Percentiles rank a stretch among this genome's conserved stretches.
Conservation (phyloP, 305 asterid genomes). For the Fraxinus platypoda region DNA sequence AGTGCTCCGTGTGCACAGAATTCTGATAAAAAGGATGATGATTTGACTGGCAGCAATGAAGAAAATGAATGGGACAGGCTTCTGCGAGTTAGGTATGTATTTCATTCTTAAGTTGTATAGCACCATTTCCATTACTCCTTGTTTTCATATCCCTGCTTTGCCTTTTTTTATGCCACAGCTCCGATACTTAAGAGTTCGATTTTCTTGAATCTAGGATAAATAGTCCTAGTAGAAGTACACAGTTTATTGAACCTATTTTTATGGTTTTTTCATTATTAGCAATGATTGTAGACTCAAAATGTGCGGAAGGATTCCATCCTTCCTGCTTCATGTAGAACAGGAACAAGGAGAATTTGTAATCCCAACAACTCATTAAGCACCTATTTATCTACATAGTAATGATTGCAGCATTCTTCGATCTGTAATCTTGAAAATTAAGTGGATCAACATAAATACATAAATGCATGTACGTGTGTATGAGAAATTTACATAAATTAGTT, state of each 20-base stretch:
- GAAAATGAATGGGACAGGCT: conserved; percentile 97
- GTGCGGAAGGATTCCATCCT: background rate
- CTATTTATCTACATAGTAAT: background rate
- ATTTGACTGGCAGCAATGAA: conserved; percentile 46
- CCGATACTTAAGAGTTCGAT: background rate
- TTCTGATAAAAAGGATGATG: conserved; percentile 64
- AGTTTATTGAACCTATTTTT: background rate
- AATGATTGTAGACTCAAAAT: background rate
- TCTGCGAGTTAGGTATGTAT: conserved; percentile 77
- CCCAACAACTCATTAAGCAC: background rate
- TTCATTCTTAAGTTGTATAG: conserved; percentile 8
- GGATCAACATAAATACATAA: background rate
- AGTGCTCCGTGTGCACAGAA: conserved; percentile 43
- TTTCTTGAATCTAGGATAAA: background rate
- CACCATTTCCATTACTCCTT: conserved; percentile 4
- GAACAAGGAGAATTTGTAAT: background rate
- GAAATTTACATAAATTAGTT: background rate
- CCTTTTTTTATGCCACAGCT: conserved; percentile 10
- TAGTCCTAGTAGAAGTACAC: background rate
- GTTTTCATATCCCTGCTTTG: background rate
- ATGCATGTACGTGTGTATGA: background rate
- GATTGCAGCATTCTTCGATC: background rate
- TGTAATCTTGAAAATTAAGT: background rate
- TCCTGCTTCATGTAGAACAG: background rate
- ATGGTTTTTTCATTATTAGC: background rate